Evolutionary conservation across 495 filamentous ascomycete genomes (phyloP), one percentile per base, ranked within the genome.

Genomic region (Penicillium macrosclerotiorum): DNA sequence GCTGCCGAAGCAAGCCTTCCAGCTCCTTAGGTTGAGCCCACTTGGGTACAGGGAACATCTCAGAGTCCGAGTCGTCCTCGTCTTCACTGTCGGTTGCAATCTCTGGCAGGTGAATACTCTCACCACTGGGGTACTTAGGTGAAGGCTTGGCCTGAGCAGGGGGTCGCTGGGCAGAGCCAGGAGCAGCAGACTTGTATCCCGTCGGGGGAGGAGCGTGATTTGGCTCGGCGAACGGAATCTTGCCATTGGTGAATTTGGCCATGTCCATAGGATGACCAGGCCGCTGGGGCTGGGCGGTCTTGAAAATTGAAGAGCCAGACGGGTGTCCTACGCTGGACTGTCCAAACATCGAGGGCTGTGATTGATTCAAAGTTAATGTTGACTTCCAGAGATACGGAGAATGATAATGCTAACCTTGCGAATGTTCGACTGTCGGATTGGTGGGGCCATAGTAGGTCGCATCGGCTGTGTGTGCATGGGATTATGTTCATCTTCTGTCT

Each of bases 11-110:
- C 32, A 85, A 69, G 24, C 72, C 67, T 13, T 83, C 78, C 8
- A 99, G 77, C 40, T 84, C 80, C 7, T 90, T 91, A 1, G 88
- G 83, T 54, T 94, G 82, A 4, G 87, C 89, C 93, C 93, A 99
- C 25, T 76, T 71, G 2, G 90, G 84, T 5, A 87, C 74, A 14
- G 73, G 71, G 47, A 88, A 80, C 59, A 73, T 68, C 51, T 71
- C 67, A 3, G 72, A 61, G 36, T 88, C 78, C 7, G 84, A 80
- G 48, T 90, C 59, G 26, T 63, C 83, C 29, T 90, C 82, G 51
- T 94, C 86, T 63, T 94, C 87, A 34, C 84, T 85, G 58, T 95
- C 89, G 1, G 91, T 90, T 41, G 86, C 80, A 63, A 97, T 89
- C 55, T 96, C 88, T 0, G 91, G 90, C 25, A 96, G 78, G 47